A percentile compares a stretch with the other conserved stretches of the same genome.
These are phyloP conservation scores for Ettlia oleoabundans DNA, from an alignment of 139 green algal genomes.

Conservation along the genomic window DNA sequence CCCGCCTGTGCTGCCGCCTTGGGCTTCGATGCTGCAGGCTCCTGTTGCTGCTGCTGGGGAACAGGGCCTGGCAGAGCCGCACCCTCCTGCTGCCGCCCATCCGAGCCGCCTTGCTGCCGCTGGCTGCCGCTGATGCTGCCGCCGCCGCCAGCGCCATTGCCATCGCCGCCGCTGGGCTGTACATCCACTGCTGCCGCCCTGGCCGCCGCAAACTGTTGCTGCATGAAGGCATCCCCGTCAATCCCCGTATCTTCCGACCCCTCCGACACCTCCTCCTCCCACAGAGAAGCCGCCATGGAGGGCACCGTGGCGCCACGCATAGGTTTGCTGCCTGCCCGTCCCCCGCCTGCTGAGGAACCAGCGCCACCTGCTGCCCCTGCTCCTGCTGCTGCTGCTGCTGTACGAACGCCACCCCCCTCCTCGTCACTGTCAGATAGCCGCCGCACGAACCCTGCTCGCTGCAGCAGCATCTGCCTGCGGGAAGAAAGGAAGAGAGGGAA, in stretches of 20 bases:
- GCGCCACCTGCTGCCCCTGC: background rate
- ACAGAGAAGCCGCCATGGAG: constrained; percentile 27
- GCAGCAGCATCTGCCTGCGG: constrained; percentile 67
- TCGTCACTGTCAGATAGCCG: constrained; percentile 43
- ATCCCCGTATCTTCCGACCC: constrained; percentile 4
- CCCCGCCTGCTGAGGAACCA: background rate
- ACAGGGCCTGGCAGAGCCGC: background rate
- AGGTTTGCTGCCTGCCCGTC: background rate
- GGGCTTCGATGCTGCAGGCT: background rate
- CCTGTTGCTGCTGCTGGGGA: background rate
- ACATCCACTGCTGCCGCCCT: background rate
- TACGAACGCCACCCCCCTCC: constrained; percentile 1
- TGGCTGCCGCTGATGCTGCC: background rate
- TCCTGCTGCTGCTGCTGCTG: background rate
- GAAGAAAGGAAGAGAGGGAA: background rate
- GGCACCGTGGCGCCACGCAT: background rate
- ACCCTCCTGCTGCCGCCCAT: background rate
- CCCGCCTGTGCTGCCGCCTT: constrained; percentile 13
- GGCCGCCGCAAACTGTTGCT: constrained; percentile 28
- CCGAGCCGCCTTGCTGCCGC: background rate
- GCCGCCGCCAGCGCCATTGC: background rate
- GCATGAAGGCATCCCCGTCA: constrained; percentile 22
- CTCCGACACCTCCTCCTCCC: constrained; percentile 35
- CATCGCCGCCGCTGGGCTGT: background rate
- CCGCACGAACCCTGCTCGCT: constrained; percentile 51